phyloP scores from a whole-genome alignment of 176 grass and related monocot genomes.

The maize (Zea mays) region DNA sequence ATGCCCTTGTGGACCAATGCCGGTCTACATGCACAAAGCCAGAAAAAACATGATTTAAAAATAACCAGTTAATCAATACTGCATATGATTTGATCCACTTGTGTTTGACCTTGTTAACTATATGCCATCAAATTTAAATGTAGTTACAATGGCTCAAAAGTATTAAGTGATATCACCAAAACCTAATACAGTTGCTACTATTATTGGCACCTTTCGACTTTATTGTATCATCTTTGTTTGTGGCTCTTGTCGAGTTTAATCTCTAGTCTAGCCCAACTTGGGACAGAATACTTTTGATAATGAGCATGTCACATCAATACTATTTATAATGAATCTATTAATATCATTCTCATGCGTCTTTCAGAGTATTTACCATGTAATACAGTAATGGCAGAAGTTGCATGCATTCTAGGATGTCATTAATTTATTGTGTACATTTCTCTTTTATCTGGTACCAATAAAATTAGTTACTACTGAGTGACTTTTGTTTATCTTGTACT shows the following conservation, averaged over 20 bases:
- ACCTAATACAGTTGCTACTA: not conserved
- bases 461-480: conserved; percentile 6
- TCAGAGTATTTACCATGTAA: not conserved
- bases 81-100: not conserved
- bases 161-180: not conserved
- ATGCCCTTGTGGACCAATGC: not conserved
- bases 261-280: not conserved
- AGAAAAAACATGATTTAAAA: conserved; percentile 22
- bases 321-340: not conserved
- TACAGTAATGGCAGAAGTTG: not conserved
- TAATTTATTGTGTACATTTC: not conserved
- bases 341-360: not conserved
- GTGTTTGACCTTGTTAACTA: not conserved
- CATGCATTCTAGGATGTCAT: conserved; percentile 1
- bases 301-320: not conserved
- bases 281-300: not conserved
- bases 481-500: conserved; percentile 12
- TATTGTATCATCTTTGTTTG: not conserved
- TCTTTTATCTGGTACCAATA: not conserved
- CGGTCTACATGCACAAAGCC: not conserved
- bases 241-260: not conserved
- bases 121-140: not conserved
- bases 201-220: not conserved
- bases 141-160: not conserved
- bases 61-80: not conserved